These are phyloP conservation scores for Colletotrichum liriopes DNA, from an alignment of 2,329 filamentous ascomycete genomes.

Conservation along the genomic window DNA sequence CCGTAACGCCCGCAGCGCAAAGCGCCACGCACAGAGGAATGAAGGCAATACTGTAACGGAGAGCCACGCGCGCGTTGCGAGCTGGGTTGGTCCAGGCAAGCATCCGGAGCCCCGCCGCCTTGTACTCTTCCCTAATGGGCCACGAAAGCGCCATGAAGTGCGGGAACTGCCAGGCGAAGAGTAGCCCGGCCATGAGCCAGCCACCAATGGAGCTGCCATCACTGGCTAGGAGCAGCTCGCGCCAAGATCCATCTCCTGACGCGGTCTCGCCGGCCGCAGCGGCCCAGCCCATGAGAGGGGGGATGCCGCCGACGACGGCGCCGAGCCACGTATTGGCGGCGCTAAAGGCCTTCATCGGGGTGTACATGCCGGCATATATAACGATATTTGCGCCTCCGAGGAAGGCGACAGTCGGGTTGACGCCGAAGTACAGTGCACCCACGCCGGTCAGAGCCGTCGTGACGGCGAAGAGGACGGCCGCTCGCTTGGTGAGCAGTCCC, in stretches of 20 bases:
- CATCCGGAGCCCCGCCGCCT: constrained; percentile 78
- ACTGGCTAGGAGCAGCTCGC: constrained; percentile 79
- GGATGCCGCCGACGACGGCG: constrained; percentile 92
- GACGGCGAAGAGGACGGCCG: constrained; percentile 85
- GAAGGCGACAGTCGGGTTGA: constrained; percentile 93
- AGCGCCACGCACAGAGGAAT: constrained; percentile 88
- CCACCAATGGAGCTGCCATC: constrained; percentile 80
- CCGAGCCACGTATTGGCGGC: constrained; percentile 96
- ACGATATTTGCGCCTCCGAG: constrained; percentile 88
- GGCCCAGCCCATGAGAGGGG: constrained; percentile 98
- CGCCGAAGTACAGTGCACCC: constrained; percentile 85
- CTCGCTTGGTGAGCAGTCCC: constrained; percentile 79
- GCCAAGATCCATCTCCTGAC: constrained; percentile 81
- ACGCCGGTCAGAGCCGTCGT: constrained; percentile 79
- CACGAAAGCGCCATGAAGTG: constrained; percentile 97
- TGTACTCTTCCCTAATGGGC: constrained; percentile 91
- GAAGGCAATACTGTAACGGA: constrained; percentile 89
- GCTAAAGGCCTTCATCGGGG: constrained; percentile 89
- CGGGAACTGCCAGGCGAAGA: constrained; percentile 98
- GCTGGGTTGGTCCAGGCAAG: constrained; percentile 89
- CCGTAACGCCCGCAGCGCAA: constrained; percentile 85
- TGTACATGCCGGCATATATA: constrained; percentile 94
- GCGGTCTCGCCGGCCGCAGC: constrained; percentile 93
- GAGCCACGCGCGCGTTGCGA: constrained; percentile 87
- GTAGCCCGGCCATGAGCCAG: constrained; percentile 87